Conservation (phyloP, 2,329 filamentous ascomycete genomes). For the Lecanicillium sp. region DNA sequence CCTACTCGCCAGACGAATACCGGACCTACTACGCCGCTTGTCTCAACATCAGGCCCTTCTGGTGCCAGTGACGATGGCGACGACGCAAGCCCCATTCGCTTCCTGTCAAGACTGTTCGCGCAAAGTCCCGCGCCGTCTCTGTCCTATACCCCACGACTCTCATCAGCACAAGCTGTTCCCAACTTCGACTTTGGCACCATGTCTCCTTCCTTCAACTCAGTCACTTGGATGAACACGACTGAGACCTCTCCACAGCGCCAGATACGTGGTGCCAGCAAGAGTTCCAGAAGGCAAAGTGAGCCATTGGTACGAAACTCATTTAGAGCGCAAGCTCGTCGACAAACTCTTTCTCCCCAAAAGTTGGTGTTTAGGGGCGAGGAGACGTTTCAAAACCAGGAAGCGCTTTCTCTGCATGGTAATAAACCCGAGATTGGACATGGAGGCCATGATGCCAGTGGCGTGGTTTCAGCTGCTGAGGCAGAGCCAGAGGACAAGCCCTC, state of each 20-base stretch:
- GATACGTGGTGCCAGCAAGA: constrained; percentile 15
- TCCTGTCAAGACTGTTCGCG: constrained; percentile 2
- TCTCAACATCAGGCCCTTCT: not conserved
- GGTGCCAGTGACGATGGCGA: not conserved
- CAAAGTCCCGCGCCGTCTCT: constrained; percentile 9
- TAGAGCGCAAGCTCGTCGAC: constrained; percentile 16
- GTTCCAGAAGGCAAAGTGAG: constrained; percentile 25
- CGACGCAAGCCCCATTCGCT: constrained; percentile 3
- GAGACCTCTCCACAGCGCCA: constrained; percentile 14
- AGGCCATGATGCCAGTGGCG: no score
- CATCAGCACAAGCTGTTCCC: not conserved
- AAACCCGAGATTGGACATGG: no score
- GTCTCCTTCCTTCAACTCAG: constrained; percentile 19
- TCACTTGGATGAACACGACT: constrained; percentile 19
- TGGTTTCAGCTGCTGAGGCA: not conserved
- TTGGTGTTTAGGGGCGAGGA: constrained; percentile 14
- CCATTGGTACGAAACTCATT: constrained; percentile 21
- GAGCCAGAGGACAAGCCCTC: not conserved
- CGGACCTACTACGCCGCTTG: constrained; percentile 2
- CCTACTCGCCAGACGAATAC: not conserved
- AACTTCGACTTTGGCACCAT: constrained; percentile 19
- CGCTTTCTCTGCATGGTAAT: no score
- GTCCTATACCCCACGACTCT: constrained; percentile 9
- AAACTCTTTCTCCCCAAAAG: constrained; percentile 21
- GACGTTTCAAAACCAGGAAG: constrained; percentile 10